phyloP scores from a whole-genome alignment of 2,329 filamentous ascomycete genomes.

The Xylariales sp. region DNA sequence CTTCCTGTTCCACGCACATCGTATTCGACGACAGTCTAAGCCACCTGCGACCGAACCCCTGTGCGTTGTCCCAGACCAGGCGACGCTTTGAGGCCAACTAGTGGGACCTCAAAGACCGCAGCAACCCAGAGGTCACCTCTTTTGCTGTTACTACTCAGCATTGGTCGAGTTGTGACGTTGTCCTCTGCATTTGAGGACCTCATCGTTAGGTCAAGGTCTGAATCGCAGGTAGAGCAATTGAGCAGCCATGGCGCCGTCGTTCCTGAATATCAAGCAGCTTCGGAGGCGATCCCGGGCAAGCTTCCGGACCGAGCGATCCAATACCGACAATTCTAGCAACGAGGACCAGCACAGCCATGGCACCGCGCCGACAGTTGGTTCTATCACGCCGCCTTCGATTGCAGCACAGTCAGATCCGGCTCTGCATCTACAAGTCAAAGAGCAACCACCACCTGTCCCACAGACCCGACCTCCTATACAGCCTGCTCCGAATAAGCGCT shows the following conservation, averaged over 20 bases:
- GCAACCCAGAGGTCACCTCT: no score
- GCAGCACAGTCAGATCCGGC: constrained; percentile 62
- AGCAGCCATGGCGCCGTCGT: constrained; percentile 52
- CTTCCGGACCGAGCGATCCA: constrained; percentile 60
- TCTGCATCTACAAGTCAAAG: constrained; percentile 59
- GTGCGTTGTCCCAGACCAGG: no score
- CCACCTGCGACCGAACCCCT: no score
- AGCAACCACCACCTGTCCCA: constrained; percentile 27
- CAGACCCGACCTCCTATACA: constrained; percentile 32
- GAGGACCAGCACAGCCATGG: constrained; percentile 49
- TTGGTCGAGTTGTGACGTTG: no score
- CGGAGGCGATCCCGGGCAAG: constrained; percentile 73
- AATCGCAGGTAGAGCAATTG: constrained; percentile 8
- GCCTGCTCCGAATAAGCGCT: constrained; percentile 45
- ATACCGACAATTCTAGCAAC: constrained; percentile 57
- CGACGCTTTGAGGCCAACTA: no score
- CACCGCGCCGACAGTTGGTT: constrained; percentile 62
- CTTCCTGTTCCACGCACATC: no score
- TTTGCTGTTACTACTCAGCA: no score
- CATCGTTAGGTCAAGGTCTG: no score
- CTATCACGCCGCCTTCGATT: constrained; percentile 71
- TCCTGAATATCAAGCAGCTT: constrained; percentile 66
- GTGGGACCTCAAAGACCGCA: no score
- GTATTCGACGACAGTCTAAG: no score
- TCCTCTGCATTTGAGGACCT: no score